A percentile compares a stretch with the other conserved stretches of the same genome.
These are phyloP conservation scores for Antitrichia curtipendula DNA, from an alignment of 225 moss, liverwort and hornwort genomes.

Conservation along the genomic window DNA sequence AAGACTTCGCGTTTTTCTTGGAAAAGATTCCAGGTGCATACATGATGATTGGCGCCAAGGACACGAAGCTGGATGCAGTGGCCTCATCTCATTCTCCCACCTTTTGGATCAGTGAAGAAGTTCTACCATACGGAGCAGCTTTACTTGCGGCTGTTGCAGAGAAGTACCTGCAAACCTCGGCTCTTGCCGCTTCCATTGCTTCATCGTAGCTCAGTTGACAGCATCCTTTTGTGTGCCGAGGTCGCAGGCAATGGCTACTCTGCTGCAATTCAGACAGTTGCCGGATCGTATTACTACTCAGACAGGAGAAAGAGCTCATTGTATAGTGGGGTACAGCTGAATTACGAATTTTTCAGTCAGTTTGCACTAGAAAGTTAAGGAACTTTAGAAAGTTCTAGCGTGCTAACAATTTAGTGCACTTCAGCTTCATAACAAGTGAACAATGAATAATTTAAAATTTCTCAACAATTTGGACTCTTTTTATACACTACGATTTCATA, in stretches of 20 bases:
- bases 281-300: not conserved
- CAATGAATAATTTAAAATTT: too few relatives aligned
- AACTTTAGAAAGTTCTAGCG: too few relatives aligned
- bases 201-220: not conserved
- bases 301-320: not conserved
- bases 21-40: conserved; percentile 67
- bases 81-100: conserved; percentile 24
- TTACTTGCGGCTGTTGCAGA: conserved; percentile 62
- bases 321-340: too few relatives aligned
- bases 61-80: conserved; percentile 19
- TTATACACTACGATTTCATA: too few relatives aligned
- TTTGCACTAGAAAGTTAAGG: too few relatives aligned
- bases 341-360: too few relatives aligned
- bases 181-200: not conserved
- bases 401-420: too few relatives aligned
- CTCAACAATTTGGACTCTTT: too few relatives aligned
- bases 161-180: conserved; percentile 29
- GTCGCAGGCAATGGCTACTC: not conserved
- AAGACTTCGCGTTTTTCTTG: conserved; percentile 79
- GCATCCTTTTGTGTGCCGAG: not conserved
- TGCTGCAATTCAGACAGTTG: not conserved
- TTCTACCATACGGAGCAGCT: conserved; percentile 57
- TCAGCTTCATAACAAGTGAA: too few relatives aligned
- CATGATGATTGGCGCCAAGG: conserved; percentile 50
- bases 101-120: conserved; percentile 46